A percentile compares a stretch with the other conserved stretches of the same genome.
Evolutionary conservation across 73 alveolate genomes (phyloP).

Genomic region (Tetrahymena elliotti): DNA sequence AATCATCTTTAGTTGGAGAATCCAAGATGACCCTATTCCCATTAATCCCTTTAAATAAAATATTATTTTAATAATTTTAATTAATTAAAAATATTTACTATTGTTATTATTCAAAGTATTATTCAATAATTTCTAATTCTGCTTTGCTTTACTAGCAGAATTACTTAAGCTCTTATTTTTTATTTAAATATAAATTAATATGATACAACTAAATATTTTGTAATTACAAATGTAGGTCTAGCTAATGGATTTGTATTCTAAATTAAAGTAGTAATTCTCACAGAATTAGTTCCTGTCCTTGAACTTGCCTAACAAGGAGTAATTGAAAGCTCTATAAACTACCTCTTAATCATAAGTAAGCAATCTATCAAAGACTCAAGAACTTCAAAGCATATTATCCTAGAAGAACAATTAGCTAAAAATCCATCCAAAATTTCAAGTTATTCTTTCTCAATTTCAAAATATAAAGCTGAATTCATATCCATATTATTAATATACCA

Average conservation of each 20-base stretch:
- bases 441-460: constrained; percentile 42
- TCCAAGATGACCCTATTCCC: background rate
- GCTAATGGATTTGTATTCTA: constrained; percentile 1
- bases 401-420: constrained; percentile 35
- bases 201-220: background rate
- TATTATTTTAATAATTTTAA: too few relatives aligned
- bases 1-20: background rate
- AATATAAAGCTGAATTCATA: constrained; percentile 17
- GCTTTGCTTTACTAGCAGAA: constrained; percentile 1
- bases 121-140: background rate
- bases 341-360: constrained; percentile 55
- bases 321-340: constrained; percentile 45
- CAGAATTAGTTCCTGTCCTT: background rate
- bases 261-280: background rate
- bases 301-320: background rate
- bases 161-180: background rate
- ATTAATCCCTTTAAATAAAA: background rate
- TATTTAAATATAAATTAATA: background rate
- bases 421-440: constrained; percentile 44
- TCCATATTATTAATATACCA: constrained; percentile 9
- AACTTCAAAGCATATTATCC: constrained; percentile 58
- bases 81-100: background rate
- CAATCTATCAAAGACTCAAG: constrained; percentile 61
- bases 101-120: background rate
- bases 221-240: constrained; percentile 1